phyloP scores from a whole-genome alignment of 2,329 filamentous ascomycete genomes.

The Mycosphaerella arachidis region DNA sequence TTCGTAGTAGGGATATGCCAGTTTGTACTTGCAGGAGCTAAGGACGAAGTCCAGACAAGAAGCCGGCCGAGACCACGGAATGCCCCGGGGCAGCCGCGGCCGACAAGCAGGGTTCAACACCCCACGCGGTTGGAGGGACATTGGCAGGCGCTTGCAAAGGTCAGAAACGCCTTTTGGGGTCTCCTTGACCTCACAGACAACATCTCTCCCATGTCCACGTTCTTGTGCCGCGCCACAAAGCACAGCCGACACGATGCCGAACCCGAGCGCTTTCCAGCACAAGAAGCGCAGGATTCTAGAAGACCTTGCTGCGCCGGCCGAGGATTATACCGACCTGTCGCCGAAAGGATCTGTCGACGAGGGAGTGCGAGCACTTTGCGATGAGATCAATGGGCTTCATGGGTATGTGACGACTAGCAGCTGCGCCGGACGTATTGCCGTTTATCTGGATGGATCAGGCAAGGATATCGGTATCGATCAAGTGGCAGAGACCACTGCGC shows the following conservation, averaged over 20 bases:
- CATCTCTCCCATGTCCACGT: not conserved
- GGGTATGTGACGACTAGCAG: constrained; percentile 89
- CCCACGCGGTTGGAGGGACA: not conserved
- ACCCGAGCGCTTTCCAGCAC: constrained; percentile 11
- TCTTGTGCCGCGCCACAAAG: not conserved
- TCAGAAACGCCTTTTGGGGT: not conserved
- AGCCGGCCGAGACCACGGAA: not conserved
- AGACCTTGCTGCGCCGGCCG: constrained; percentile 63
- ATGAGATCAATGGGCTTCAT: constrained; percentile 67
- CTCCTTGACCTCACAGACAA: not conserved
- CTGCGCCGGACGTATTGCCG: constrained; percentile 80
- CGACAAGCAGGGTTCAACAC: too few species aligned
- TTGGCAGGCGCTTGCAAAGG: not conserved
- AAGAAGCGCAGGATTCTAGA: constrained; percentile 71
- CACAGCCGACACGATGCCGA: not conserved
- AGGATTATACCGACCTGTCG: constrained; percentile 74
- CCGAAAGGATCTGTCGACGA: constrained; percentile 84
- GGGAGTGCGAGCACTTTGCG: constrained; percentile 71
- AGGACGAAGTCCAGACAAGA: not conserved
- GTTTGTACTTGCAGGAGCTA: not conserved
- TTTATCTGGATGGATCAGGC: constrained; percentile 77
- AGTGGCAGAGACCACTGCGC: constrained; percentile 40
- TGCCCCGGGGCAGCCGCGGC: too few species aligned
- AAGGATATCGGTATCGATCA: constrained; percentile 20
- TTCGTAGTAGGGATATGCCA: not conserved